Conservation (phyloP, 805 yeast species). For the Wickerhamiella domercqiae region DNA sequence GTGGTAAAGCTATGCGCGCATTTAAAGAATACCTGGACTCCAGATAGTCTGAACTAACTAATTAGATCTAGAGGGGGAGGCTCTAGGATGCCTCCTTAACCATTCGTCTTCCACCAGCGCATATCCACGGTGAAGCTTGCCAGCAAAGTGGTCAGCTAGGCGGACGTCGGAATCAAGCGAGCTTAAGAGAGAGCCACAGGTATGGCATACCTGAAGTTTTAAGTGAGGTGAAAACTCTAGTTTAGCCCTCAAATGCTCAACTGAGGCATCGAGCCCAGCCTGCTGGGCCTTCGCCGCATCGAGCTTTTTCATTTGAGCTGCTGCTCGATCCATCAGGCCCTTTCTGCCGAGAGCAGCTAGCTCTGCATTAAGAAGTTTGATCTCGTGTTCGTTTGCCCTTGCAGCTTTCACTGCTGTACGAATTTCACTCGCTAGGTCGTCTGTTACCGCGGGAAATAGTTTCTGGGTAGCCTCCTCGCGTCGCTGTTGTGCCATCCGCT, state of each 20-base stretch:
- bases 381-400: neutral
- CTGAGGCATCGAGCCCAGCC: conserved; percentile 34
- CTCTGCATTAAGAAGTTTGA: conserved; percentile 5
- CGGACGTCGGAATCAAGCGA: conserved; percentile 76
- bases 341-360: conserved; percentile 10
- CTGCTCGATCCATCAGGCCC: conserved; percentile 23
- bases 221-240: conserved; percentile 80
- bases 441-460: conserved; percentile 49
- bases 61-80: no score
- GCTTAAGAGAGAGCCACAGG: conserved; percentile 80
- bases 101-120: conserved; percentile 43
- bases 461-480: conserved; percentile 47
- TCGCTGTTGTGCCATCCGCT: conserved; percentile 51
- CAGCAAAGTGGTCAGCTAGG: conserved; percentile 77
- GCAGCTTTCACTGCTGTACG: neutral
- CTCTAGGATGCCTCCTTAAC: neutral
- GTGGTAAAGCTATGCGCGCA: conserved; percentile 68
- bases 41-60: no score
- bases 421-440: neutral
- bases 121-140: conserved; percentile 74
- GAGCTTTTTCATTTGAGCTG: conserved; percentile 16
- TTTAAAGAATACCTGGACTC: conserved; percentile 40
- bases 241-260: conserved; percentile 48
- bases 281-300: conserved; percentile 1
- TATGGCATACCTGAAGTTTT: conserved; percentile 75